Conservation (phyloP, 192 early-diverging fungal genomes). For the Helicostylum pulchrum region DNA sequence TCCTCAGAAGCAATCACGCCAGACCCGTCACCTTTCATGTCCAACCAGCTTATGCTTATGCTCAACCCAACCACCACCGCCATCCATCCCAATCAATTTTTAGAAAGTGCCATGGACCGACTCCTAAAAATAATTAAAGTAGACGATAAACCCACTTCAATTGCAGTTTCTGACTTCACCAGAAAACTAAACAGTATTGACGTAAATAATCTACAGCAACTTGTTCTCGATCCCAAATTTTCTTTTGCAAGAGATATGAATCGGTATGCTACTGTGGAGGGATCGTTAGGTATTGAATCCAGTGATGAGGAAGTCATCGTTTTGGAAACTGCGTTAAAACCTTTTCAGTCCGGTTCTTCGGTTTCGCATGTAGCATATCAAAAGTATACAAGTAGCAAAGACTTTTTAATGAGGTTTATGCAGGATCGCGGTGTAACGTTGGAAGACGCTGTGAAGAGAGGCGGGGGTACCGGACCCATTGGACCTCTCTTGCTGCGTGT, state of each 20-base stretch:
- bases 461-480: conserved; percentile 15
- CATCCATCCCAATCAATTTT: conserved; percentile 13
- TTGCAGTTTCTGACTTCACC: neutral
- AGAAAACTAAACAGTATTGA: conserved; percentile 6
- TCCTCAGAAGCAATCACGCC: conserved; percentile 27
- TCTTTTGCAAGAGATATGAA: neutral
- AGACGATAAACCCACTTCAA: neutral
- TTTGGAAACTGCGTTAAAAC: conserved; percentile 31
- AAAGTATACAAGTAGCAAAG: conserved; percentile 26
- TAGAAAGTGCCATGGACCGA: conserved; percentile 34
- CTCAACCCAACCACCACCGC: conserved; percentile 6
- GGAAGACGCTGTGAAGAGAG: conserved; percentile 11
- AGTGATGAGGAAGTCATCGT: conserved; percentile 11
- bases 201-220: neutral
- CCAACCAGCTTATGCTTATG: conserved; percentile 4
- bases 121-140: conserved; percentile 16
- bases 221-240: neutral
- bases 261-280: neutral
- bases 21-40: conserved; percentile 18
- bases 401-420: conserved; percentile 41
- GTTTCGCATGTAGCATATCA: conserved; percentile 40
- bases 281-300: neutral
- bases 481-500: conserved; percentile 30
- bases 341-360: conserved; percentile 37
- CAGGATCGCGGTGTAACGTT: conserved; percentile 34